Base-by-base conservation (phyloP, 345 rosid species). In the Citrus reticulata region DNA sequence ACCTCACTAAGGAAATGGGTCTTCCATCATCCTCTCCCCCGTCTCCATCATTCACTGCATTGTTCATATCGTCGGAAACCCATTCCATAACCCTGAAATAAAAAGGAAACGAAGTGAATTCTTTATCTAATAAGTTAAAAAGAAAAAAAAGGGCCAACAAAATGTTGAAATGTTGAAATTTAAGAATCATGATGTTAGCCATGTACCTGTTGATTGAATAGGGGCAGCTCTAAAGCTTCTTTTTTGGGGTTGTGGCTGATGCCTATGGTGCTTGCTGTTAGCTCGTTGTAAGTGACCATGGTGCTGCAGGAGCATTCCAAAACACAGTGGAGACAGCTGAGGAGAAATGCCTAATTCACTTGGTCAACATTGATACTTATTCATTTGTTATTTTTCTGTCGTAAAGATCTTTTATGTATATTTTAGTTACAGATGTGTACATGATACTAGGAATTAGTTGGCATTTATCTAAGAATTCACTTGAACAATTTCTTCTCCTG, bases 11-110 rank as follows among this genome's bases (percentile, higher is more conserved):
- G 68, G 69, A 27, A 84, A 84, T 2, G 89, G 90, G 40, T 82
- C 86, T 49, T 91, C 93, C 82, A 87, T 66, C 62, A 89, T 60
- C 74, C 85, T 85, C 49, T 91, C 95, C 90, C 87, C 89, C 17
- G 95, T 84, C 71, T 91, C 93, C 87, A 89, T 88, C 91, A 90
- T 89, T 73, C 88, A 86, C 76, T 88, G 86, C 62, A 86, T 93
- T 67, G 93, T 89, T 83, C 86, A 89, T 4, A 87, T 88, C 4
- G 90, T 81, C n/a, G 94, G 89, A 74, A 87, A 91, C 71, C 89
- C 74, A 72, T 86, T 85, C 89, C 84, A 82, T 72, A 84, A 65
- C 51, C 85, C 87, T 88, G 84, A 60, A 68, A 25, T 16, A 2
- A 16, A 64, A 22, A 16, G 27, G 13, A 25, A 25, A 24, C 14